phyloP scores from a whole-genome alignment of 2,329 filamentous ascomycete species.

The Chaetomiaceae sp. region DNA sequence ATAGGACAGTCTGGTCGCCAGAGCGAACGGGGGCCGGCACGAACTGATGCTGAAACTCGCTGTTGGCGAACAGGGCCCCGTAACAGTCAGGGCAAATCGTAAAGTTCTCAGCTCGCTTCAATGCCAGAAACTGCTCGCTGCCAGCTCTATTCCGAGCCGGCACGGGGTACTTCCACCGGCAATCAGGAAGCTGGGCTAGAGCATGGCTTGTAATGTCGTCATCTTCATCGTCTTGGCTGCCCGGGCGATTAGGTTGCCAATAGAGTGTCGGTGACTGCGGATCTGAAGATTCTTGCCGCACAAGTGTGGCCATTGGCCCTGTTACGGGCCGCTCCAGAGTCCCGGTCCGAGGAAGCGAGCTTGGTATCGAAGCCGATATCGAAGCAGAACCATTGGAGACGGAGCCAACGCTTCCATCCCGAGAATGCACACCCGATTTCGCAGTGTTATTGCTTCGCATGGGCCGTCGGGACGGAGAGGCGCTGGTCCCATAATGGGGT shows the following conservation, averaged over 20 bases:
- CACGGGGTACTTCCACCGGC: slow-evolving; percentile 58
- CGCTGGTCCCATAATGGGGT: slow-evolving; percentile 30
- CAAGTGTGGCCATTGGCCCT: slow-evolving; percentile 21
- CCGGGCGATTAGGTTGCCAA: slow-evolving; percentile 47
- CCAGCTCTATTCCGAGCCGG: slow-evolving; percentile 40
- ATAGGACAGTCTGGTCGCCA: slow-evolving; percentile 57
- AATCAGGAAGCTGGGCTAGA: slow-evolving; percentile 56
- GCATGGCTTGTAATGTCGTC: slow-evolving; percentile 42
- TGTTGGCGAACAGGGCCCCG: slow-evolving; percentile 61
- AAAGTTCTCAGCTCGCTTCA: slow-evolving; percentile 66
- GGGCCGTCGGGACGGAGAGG: slow-evolving; percentile 29
- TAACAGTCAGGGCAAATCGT: slow-evolving; percentile 82
- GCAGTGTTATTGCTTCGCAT: slow-evolving; percentile 1
- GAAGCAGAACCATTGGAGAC: slow-evolving; percentile 23
- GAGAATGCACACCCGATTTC: slow-evolving; percentile 25
- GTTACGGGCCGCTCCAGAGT: slow-evolving; percentile 27
- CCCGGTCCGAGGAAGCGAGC: slow-evolving; percentile 17
- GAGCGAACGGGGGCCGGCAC: slow-evolving; percentile 55
- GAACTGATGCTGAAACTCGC: slow-evolving; percentile 65
- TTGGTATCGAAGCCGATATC: slow-evolving; percentile 21
- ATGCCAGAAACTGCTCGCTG: slow-evolving; percentile 74
- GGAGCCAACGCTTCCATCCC: slow-evolving; percentile 29
- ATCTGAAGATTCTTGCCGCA: slow-evolving; percentile 27
- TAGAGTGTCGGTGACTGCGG: slow-evolving; percentile 26
- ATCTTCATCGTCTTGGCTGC: slow-evolving; percentile 36